phyloP scores from a whole-genome alignment of 805 yeast genomes.

The Tanozyma kutaoensis region DNA sequence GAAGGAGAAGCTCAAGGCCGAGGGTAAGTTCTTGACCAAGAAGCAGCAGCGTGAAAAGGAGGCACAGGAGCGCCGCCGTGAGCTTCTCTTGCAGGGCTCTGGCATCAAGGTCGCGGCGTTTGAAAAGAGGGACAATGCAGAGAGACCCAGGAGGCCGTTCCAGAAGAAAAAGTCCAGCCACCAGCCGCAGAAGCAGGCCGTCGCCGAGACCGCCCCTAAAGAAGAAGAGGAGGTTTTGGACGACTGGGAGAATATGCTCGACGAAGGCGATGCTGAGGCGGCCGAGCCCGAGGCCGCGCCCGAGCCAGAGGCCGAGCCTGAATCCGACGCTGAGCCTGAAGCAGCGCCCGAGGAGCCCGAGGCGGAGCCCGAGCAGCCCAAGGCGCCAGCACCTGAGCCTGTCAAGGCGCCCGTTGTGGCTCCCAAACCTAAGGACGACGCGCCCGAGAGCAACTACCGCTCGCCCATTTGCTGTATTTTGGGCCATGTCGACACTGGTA shows the following conservation, averaged over 20 bases:
- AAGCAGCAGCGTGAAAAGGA: constrained; percentile 92
- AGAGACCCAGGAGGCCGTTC: constrained; percentile 15
- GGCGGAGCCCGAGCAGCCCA: constrained; percentile 16
- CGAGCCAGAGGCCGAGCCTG: not conserved
- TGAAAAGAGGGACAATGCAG: constrained; percentile 12
- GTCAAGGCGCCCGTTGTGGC: not conserved
- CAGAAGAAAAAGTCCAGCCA: constrained; percentile 49
- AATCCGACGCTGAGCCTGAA: constrained; percentile 7
- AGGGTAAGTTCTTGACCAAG: constrained; percentile 87
- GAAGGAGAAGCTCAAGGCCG: constrained; percentile 87
- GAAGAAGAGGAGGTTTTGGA: constrained; percentile 12
- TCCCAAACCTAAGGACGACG: constrained; percentile 3
- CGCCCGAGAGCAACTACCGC: constrained; percentile 40
- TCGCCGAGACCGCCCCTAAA: constrained; percentile 7
- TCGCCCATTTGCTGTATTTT: constrained; percentile 98
- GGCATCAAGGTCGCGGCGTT: constrained; percentile 68
- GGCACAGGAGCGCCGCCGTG: constrained; percentile 77
- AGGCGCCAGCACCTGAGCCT: no score
- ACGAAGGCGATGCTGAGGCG: constrained; percentile 38
- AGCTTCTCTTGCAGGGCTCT: constrained; percentile 64
- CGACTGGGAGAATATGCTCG: constrained; percentile 10
- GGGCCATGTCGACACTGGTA: constrained; percentile 99
- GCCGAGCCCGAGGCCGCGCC: constrained; percentile 4
- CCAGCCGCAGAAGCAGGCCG: constrained; percentile 7
- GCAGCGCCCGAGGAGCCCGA: constrained; percentile 5